A percentile compares a stretch with the other conserved stretches of the same genome.
Evolutionary conservation across 148 eudicot species (phyloP).

Genomic region (Talinum fruticosum): DNA sequence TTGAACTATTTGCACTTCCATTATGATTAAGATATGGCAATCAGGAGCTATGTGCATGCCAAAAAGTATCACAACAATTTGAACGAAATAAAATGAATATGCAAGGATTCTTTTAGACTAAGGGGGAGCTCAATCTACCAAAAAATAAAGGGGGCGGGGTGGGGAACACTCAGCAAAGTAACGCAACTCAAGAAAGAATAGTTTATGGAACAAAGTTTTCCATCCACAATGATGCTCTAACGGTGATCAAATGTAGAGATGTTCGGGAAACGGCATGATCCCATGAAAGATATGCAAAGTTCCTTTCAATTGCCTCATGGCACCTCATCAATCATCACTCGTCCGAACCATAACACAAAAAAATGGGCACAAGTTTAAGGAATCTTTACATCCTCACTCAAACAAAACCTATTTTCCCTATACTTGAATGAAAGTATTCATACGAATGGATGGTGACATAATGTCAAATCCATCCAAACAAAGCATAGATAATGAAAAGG

Average conservation of each 20-base stretch:
- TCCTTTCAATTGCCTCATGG: no score
- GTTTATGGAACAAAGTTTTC: background rate
- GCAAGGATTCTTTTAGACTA: background rate
- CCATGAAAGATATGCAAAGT: background rate
- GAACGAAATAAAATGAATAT: background rate
- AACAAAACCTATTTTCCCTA: background rate
- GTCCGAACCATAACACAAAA: background rate
- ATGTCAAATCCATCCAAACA: no score
- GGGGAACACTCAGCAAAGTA: background rate
- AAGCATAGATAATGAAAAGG: background rate
- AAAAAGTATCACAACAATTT: no score
- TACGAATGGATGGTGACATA: background rate
- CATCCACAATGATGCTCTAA: background rate
- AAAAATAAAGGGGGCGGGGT: background rate
- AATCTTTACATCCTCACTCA: background rate
- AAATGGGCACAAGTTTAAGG: background rate
- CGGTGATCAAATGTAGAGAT: no score
- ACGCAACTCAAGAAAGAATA: background rate
- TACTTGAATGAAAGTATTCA: background rate
- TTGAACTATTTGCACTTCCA: background rate
- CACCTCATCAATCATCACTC: no score
- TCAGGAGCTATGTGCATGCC: background rate
- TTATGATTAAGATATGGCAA: background rate
- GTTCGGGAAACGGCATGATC: background rate
- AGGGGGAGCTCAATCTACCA: background rate